Base-by-base conservation (phyloP, 352 stramenopile species). In the Phytophthora cryptogea region DNA sequence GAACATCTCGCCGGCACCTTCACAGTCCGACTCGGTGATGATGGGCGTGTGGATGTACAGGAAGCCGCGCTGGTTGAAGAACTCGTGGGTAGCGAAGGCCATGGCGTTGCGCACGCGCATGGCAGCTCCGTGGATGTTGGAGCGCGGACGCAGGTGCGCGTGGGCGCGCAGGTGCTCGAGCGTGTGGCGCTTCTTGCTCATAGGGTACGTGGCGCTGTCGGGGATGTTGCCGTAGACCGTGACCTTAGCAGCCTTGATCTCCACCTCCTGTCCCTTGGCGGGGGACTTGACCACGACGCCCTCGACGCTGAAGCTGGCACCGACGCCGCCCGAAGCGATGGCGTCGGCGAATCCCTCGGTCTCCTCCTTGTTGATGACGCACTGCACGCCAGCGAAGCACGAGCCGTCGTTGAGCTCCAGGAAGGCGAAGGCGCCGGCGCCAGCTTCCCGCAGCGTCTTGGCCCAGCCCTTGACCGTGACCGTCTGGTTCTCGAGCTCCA, bases 1-100 rank as follows among this genome's bases (percentile, higher is more conserved):
- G 67, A 99, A 99, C 76, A 97, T 97, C 76, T 99, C 97, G 3
- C 97, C 97, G 0, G 97, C 97, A 23, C 97, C 97, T 74, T 99
- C 97, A 68, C 97, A 99, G 82, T 99, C 97, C 40, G 90, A 95
- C 33, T 94, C 89, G 2, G 97, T 99, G 54, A 98, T 96, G 42
- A 98, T 88, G 27, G 94, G 94, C 56, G 92, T 98, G 76, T 98
- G 92, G 41, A 98, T 88, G 80, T 98, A 98, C 46, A 97, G 62
- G 63, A 98, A 98, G 30, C 93, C 92, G 23, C 83, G 80, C 35
- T 94, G 68, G 66, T 98, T 88, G 66, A 98, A 98, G 66, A 97
- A 98, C 62, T 93, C 76, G 79, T 98, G 94, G 17, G 90, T 97
- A 30, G 94, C 90, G 56, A 93, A 97, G 23, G 91, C 89, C 78